Conservation (phyloP, 495 filamentous ascomycete species). For the Aspergillus sclerotiicarbonarius region DNA sequence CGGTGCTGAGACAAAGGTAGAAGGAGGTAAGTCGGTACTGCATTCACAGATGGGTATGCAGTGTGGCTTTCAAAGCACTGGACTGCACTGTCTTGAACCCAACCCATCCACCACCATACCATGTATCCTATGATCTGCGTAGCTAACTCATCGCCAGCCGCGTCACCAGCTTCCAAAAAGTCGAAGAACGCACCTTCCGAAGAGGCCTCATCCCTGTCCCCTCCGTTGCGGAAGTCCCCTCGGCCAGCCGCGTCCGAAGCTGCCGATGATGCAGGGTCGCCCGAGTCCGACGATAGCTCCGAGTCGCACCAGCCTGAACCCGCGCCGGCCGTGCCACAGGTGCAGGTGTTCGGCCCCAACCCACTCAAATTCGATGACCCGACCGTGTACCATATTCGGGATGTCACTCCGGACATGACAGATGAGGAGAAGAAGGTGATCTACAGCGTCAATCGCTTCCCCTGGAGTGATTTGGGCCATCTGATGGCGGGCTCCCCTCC, state of each 20-base stretch:
- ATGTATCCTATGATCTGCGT: background rate
- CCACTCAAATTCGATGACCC: conserved; percentile 90
- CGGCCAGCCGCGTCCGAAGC: conserved; percentile 44
- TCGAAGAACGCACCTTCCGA: conserved; percentile 56
- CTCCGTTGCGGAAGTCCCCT: conserved; percentile 51
- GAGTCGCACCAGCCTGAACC: conserved; percentile 76
- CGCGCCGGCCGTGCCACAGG: conserved; percentile 67
- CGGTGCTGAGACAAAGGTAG: conserved; percentile 53
- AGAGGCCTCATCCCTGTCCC: conserved; percentile 57
- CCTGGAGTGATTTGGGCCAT: conserved; percentile 72
- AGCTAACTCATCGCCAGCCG: conserved; percentile 21
- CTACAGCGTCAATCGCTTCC: conserved; percentile 82
- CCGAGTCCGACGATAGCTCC: conserved; percentile 59
- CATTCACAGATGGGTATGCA: background rate
- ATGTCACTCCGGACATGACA: conserved; percentile 66
- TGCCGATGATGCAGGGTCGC: conserved; percentile 42
- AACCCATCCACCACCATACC: no score
- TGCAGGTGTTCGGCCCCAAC: conserved; percentile 85
- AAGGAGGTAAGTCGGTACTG: conserved; percentile 55
- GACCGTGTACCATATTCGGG: conserved; percentile 89
- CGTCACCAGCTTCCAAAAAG: conserved; percentile 47
- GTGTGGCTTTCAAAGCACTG: no score
- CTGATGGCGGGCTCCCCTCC: conserved; percentile 85
- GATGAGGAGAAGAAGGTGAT: conserved; percentile 81
- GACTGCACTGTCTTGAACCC: no score